phyloP scores from a whole-genome alignment of 192 early-diverging fungal species.

The Thamnidium elegans region DNA sequence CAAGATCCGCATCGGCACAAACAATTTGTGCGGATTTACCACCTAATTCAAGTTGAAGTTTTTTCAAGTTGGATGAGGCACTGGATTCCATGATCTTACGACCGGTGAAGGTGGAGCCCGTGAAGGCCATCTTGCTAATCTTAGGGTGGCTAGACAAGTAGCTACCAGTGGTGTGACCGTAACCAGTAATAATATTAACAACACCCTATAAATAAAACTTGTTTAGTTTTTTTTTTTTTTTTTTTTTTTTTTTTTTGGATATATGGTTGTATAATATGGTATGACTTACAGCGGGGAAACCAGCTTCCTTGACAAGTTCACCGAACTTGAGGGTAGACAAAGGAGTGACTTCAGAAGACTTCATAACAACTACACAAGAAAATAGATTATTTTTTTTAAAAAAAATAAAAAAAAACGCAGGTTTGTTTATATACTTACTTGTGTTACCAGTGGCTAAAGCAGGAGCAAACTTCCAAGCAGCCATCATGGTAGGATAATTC shows the following conservation, averaged over 20 bases:
- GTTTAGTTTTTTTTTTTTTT: too few species aligned
- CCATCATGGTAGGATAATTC: constrained; percentile 68
- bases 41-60: constrained; percentile 78
- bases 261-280: background rate
- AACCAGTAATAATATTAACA: constrained; percentile 81
- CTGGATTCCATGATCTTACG: constrained; percentile 55
- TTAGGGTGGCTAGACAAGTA: constrained; percentile 55
- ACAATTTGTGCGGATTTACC: constrained; percentile 84
- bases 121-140: constrained; percentile 68
- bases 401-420: background rate
- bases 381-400: background rate
- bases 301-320: constrained; percentile 64
- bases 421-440: constrained; percentile 27
- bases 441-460: constrained; percentile 72
- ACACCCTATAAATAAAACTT: constrained; percentile 50
- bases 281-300: constrained; percentile 57
- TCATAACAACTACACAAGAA: constrained; percentile 59
- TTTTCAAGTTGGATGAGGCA: constrained; percentile 62
- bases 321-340: constrained; percentile 61
- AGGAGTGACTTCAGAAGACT: constrained; percentile 71
- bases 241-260: too few species aligned
- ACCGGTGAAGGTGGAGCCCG: constrained; percentile 70
- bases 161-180: constrained; percentile 55
- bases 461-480: constrained; percentile 78
- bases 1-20: constrained; percentile 72